These are phyloP conservation scores for Tolypocladium nubicola DNA, from an alignment of 2,329 filamentous ascomycete species.

Conservation along the genomic window DNA sequence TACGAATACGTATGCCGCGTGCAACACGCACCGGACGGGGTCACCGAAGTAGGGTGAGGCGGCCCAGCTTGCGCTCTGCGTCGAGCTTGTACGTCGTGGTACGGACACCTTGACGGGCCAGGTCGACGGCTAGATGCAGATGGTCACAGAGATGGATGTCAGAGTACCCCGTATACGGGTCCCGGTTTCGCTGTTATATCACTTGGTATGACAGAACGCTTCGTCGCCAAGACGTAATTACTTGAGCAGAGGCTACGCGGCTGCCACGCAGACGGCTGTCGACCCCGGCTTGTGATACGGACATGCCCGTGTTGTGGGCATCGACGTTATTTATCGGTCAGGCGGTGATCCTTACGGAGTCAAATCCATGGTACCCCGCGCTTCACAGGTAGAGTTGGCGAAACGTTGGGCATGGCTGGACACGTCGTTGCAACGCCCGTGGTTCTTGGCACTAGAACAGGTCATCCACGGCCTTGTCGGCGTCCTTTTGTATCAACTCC, in stretches of 20 bases:
- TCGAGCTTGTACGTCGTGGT: neutral
- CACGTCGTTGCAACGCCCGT: neutral
- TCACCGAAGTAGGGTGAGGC: neutral
- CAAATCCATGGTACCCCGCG: no score
- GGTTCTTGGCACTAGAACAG: slow-evolving; percentile 47
- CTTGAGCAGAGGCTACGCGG: neutral
- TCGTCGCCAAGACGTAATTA: neutral
- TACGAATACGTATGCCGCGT: neutral
- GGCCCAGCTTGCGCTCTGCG: neutral
- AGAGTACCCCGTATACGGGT: neutral
- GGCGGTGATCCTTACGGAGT: neutral
- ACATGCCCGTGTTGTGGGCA: neutral
- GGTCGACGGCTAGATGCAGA: neutral
- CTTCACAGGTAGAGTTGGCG: neutral
- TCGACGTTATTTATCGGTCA: neutral
- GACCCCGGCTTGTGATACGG: neutral
- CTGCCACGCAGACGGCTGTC: neutral
- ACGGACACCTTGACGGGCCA: neutral
- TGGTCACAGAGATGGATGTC: neutral
- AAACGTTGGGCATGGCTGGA: neutral
- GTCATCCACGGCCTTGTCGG: slow-evolving; percentile 84
- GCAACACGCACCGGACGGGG: neutral
- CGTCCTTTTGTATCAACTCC: slow-evolving; percentile 85
- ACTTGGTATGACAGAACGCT: neutral
- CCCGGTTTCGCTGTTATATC: neutral